Base-by-base conservation (phyloP, 192 early-diverging fungal species). In the Gamsiella multidivaricata region DNA sequence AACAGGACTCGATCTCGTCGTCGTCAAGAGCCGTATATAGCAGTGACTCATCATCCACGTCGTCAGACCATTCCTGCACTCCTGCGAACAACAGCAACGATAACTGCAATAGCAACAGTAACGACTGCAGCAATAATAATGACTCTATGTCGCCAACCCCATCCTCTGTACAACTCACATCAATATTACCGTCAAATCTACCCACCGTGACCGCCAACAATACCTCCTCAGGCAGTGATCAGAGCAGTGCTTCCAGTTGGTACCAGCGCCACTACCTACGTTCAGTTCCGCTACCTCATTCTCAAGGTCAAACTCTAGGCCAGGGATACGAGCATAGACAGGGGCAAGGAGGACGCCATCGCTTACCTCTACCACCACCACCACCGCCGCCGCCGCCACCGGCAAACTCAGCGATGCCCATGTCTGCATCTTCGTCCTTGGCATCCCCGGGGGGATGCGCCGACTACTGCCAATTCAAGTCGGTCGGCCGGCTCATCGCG, bases 401-500 rank as follows among this genome's bases (percentile, higher is more conserved):
- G 20, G 22, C 8, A 5, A 39, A 11, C 10, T 6, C 17, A 29
- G 15, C 8, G 43, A 5, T 39, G 17, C 28, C 18, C 6, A 18
- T 29, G 28, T 33, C 51, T 4, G 25, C 50, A 28, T 7, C 18
- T 0, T 46, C 42, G 14, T 14, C n/a, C 10, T 28, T 28, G n/a
- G n/a, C n/a, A n/a, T n/a, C n/a, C 31, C 33, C 14, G 12, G 29
- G 29, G 0, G 23, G 26, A 10, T 34, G 26, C n/a, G 3, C 51
- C 6, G 39, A 34, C 14, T 32, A 28, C 2, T 56, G 43, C 11
- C 70, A 64, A 12, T 60, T 65, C 29, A 55, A 57, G 14, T 33
- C 62, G 2, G 61, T 72, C 8, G 49, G 41, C 5, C 61, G 70
- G 5, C 31, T 74, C 12, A 50, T 74, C 3, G 70, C 56, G 22